A percentile compares a stretch with the other conserved stretches of the same genome.
Conservation (phyloP, 441 rosid genomes). For the Erodium trifolium region DNA sequence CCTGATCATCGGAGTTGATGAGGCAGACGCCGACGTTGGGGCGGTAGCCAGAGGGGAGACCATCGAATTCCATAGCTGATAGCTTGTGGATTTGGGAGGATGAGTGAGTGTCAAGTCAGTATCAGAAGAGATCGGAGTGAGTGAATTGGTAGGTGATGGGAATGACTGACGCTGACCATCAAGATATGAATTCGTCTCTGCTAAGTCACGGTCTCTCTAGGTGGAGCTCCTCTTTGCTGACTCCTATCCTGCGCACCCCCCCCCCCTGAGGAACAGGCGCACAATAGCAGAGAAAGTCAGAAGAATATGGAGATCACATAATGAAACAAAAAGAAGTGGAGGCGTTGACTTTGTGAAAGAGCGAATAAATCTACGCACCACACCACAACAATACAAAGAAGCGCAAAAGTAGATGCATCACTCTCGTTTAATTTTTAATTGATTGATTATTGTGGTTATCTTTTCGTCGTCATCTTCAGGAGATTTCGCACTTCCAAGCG, state of each 20-base stretch:
- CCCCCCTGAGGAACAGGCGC: no score
- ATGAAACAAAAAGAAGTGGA: no score
- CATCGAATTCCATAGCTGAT: slow-evolving; percentile 40
- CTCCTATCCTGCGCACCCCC: background rate
- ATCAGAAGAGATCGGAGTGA: background rate
- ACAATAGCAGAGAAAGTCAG: no score
- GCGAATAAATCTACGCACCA: no score
- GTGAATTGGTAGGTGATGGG: slow-evolving; percentile 23
- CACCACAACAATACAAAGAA: no score
- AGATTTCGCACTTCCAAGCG: no score
- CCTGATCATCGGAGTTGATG: slow-evolving; percentile 80
- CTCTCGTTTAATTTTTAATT: no score
- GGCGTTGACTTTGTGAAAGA: no score
- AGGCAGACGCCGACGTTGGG: slow-evolving; percentile 96
- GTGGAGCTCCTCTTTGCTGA: background rate
- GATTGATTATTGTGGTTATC: no score
- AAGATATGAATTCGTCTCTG: slow-evolving; percentile 19
- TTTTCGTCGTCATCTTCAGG: no score
- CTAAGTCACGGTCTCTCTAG: background rate
- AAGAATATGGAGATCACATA: no score
- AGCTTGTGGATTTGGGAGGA: background rate
- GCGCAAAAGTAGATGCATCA: no score
- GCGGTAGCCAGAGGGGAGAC: slow-evolving; percentile 86
- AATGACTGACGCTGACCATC: slow-evolving; percentile 51
- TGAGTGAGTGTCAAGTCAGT: slow-evolving; percentile 6